Evolutionary conservation across 108 stramenopile species (phyloP).

Genomic region (Fragilaria crotonensis): DNA sequence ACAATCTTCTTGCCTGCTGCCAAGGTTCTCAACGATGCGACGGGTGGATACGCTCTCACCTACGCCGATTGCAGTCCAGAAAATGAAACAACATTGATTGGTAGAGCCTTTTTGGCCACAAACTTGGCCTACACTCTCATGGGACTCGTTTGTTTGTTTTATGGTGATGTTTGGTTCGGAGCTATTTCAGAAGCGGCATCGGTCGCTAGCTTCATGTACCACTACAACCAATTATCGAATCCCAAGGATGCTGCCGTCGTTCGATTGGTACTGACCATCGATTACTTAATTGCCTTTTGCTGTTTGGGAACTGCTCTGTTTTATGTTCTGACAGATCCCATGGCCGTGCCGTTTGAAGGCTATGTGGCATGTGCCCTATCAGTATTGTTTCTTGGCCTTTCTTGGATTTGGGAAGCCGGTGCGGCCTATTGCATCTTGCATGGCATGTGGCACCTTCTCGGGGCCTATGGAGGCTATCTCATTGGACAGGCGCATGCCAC

Average conservation of each 20-base stretch:
- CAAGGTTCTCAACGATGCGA: slow-evolving; percentile 48
- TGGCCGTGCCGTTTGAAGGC: slow-evolving; percentile 21
- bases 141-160: slow-evolving; percentile 36
- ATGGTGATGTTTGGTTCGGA: slow-evolving; percentile 56
- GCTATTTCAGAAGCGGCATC: slow-evolving; percentile 55
- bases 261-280: slow-evolving; percentile 60
- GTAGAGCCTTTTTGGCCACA: slow-evolving; percentile 67
- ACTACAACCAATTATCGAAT: slow-evolving; percentile 65
- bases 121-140: slow-evolving; percentile 64
- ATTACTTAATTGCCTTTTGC: slow-evolving; percentile 61
- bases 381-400: slow-evolving; percentile 37
- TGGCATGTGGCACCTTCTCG: slow-evolving; percentile 71
- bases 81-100: slow-evolving; percentile 43
- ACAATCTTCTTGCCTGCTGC: slow-evolving; percentile 26
- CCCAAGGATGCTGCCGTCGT: slow-evolving; percentile 39
- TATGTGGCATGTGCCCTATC: slow-evolving; percentile 19
- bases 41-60: slow-evolving; percentile 62
- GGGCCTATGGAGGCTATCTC: slow-evolving; percentile 60
- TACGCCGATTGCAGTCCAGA: slow-evolving; percentile 73
- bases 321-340: slow-evolving; percentile 28
- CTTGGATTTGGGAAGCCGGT: slow-evolving; percentile 72
- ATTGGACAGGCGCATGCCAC: slow-evolving; percentile 42
- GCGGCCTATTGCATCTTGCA: slow-evolving; percentile 56
- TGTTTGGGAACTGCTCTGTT: slow-evolving; percentile 34
- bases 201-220: slow-evolving; percentile 67